Evolutionary conservation across 177 flowering plant species (phyloP).

Genomic region (Tripterygium wilfordii): DNA sequence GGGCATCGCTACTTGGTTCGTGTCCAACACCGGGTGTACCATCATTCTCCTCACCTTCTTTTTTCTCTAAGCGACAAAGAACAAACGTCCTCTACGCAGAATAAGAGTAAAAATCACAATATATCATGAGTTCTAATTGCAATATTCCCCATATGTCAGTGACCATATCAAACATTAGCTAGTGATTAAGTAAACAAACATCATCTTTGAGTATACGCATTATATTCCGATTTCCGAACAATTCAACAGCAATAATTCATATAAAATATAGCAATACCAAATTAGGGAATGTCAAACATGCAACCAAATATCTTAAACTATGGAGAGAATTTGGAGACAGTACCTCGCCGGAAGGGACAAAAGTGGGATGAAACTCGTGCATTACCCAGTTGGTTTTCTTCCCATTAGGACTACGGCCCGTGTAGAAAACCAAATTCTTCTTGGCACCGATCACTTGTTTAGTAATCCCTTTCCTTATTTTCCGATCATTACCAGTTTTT

Average conservation of each 20-base stretch:
- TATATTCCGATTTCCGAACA: neutral
- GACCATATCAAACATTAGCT: too few species aligned
- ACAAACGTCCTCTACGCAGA: conserved; percentile 6
- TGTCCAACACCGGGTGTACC: neutral
- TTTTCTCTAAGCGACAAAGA: conserved; percentile 3
- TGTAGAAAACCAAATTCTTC: conserved; percentile 4
- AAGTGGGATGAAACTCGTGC: neutral
- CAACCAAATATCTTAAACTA: neutral
- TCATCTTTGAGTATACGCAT: too few species aligned
- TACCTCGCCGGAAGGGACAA: neutral
- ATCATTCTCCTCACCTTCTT: conserved; percentile 1
- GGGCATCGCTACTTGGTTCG: too few species aligned
- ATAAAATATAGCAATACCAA: too few species aligned
- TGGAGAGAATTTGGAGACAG: neutral
- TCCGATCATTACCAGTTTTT: conserved; percentile 1
- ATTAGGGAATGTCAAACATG: too few species aligned
- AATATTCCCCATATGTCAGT: too few species aligned
- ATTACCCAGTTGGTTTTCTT: conserved; percentile 1
- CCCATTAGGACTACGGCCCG: neutral
- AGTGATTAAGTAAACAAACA: too few species aligned
- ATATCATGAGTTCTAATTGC: too few species aligned
- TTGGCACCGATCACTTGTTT: neutral
- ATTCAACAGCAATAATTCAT: too few species aligned
- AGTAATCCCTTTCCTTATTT: neutral
- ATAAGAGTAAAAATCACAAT: neutral